Percentiles rank a stretch among this genome's conserved stretches.
These are phyloP conservation scores for Lodderomyces beijingensis DNA, from an alignment of 1,139 yeast species.

Conservation along the genomic window DNA sequence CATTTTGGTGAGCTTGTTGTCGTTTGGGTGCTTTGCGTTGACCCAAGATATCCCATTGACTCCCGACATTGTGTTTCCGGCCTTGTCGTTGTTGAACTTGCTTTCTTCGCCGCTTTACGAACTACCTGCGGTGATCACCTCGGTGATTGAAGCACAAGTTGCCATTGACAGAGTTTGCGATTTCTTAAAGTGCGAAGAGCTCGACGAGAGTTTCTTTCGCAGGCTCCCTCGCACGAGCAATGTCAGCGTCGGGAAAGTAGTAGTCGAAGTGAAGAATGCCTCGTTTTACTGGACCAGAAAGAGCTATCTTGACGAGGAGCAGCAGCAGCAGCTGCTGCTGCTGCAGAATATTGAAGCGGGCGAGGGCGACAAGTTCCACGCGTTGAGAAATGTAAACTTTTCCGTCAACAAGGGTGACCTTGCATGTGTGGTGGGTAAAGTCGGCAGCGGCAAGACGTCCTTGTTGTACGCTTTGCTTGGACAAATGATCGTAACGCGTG, in stretches of 20 bases:
- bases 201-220: conserved; percentile 17
- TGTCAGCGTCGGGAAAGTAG: conserved; percentile 1
- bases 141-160: conserved; percentile 26
- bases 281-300: conserved; percentile 16
- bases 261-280: conserved; percentile 14
- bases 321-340: conserved; percentile 12
- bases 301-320: conserved; percentile 4
- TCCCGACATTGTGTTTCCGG: conserved; percentile 33
- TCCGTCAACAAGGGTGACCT: conserved; percentile 53
- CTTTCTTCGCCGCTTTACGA: conserved; percentile 27
- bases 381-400: conserved; percentile 49
- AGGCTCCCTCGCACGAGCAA: conserved; percentile 1
- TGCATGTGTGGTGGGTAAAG: conserved; percentile 69
- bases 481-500: conserved; percentile 17
- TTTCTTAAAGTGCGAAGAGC: conserved; percentile 24
- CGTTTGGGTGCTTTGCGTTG: conserved; percentile 20
- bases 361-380: conserved; percentile 17
- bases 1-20: conserved; percentile 24
- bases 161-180: conserved; percentile 25
- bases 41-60: conserved; percentile 19
- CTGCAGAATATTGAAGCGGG: conserved; percentile 4
- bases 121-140: conserved; percentile 24
- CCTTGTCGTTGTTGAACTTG: conserved; percentile 28
- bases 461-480: conserved; percentile 26
- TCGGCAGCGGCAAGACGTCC: conserved; percentile 46